Base-by-base conservation (phyloP, 352 stramenopile species). In the Nothophytophthora sp. region DNA sequence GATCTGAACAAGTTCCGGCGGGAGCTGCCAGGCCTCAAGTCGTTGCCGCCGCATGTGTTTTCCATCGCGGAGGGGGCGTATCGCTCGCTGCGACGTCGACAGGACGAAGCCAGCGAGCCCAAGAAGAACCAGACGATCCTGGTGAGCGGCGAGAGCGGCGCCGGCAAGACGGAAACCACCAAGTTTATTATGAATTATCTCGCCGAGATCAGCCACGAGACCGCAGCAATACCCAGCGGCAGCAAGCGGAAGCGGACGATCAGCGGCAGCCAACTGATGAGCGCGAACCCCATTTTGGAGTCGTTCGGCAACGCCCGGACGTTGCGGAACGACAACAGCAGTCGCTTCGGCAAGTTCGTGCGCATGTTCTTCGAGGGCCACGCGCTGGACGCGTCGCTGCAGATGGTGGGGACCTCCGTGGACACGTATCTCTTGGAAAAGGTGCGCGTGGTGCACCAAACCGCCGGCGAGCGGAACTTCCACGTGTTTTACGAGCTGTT, bases 81-180 rank as follows among this genome's bases (percentile, higher is more conserved):
- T 55, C 62, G 74, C n/a, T 81, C 75, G 2, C 60, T 95, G 18
- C 51, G 58, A 23, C 44, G 64, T 19, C 45, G 55, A 19, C 60
- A 86, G 42, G 43, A 82, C 11, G 55, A 69, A 7, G 56, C 60
- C 18, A 65, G 78, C 40, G 79, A 88, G 53, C 75, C 34, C 20
- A 91, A 66, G 32, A 88, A 86, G 58, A 70, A 70, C 34, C 96
- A 99, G 75, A 97, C 89, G 11, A 97, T 99, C 50, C 77, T 99
- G 27, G 93, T 99, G 27, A 98, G 90, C 27, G 96, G 96, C 11
- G 96, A 99, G 67, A 96, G 74, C 35, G 95, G 96, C 15, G 91
- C 94, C 12, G 95, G 96, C 16, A 99, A 99, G 70, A 99, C 95
- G 9, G 95, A 98, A 42, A 98, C 94, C 12, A 98, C 95, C 10